These are phyloP conservation scores for Talinum fruticosum DNA, from an alignment of 148 eudicot species.

Conservation along the genomic window DNA sequence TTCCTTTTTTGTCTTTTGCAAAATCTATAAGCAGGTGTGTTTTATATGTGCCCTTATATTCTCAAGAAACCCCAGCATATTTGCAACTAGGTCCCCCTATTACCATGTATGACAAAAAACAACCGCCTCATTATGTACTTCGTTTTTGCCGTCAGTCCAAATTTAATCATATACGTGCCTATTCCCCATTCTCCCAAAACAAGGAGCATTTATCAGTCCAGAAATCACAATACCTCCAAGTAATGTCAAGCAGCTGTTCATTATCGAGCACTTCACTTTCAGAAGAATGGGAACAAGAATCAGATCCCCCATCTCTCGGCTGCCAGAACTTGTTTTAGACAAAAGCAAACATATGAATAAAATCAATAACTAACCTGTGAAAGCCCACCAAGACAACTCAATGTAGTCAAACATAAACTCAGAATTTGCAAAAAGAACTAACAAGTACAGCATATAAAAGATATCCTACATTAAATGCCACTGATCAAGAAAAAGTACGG, in stretches of 20 bases:
- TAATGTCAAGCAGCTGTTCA: conserved; percentile 37
- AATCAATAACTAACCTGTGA: neutral
- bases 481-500: neutral
- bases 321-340: conserved; percentile 37
- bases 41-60: neutral
- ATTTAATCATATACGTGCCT: neutral
- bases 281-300: conserved; percentile 68
- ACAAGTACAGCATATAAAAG: neutral
- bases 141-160: neutral
- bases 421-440: neutral
- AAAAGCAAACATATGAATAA: conserved; percentile 19
- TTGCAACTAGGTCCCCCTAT: too few relatives aligned
- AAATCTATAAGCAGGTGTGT: neutral
- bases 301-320: conserved; percentile 56
- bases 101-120: neutral
- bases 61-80: neutral
- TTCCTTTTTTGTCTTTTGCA: neutral
- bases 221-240: conserved; percentile 47
- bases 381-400: too few relatives aligned
- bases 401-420: neutral
- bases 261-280: conserved; percentile 55
- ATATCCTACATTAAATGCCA: conserved; percentile 2
- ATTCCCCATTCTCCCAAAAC: neutral
- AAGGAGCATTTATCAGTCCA: neutral
- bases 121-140: neutral